phyloP scores from a whole-genome alignment of 768 basidiomycete species.

The Trametes coccinea region DNA sequence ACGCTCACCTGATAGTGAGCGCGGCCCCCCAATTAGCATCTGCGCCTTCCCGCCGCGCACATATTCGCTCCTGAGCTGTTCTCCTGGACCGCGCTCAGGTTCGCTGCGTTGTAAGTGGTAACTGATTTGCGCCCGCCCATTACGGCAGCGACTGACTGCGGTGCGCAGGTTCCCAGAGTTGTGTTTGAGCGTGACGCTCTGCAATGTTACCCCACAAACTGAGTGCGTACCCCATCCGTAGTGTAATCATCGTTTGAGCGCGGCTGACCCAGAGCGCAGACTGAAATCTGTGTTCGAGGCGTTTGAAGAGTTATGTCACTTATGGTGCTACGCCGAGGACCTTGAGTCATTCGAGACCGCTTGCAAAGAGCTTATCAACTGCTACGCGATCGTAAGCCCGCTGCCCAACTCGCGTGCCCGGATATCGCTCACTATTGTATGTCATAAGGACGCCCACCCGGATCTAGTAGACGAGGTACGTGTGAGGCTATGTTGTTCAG shows the following conservation, averaged over 20 bases:
- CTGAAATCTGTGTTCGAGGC: conserved; percentile 58
- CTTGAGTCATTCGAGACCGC: conserved; percentile 68
- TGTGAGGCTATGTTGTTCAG: neutral
- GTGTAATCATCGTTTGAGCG: neutral
- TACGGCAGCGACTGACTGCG: neutral
- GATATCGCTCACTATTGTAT: neutral
- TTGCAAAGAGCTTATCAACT: conserved; percentile 55
- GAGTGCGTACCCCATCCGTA: conserved; percentile 48
- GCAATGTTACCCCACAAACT: conserved; percentile 64
- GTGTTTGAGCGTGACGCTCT: conserved; percentile 65
- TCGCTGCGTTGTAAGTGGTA: conserved; percentile 58
- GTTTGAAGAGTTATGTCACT: conserved; percentile 61
- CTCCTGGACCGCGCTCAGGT: conserved; percentile 58
- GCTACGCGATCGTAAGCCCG: conserved; percentile 55
- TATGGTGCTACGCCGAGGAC: conserved; percentile 68
- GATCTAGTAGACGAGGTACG: conserved; percentile 69
- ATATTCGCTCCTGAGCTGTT: conserved; percentile 70
- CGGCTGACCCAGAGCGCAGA: conserved; percentile 35
- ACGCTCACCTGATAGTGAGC: neutral
- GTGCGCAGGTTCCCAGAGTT: conserved; percentile 66
- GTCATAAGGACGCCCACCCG: conserved; percentile 46
- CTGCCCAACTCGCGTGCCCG: neutral
- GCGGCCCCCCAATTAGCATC: conserved; percentile 39
- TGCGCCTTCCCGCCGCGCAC: conserved; percentile 68
- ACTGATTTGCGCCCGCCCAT: neutral